Conservation (phyloP, 2,329 filamentous ascomycete species). For the Diaporthe ilicicola region DNA sequence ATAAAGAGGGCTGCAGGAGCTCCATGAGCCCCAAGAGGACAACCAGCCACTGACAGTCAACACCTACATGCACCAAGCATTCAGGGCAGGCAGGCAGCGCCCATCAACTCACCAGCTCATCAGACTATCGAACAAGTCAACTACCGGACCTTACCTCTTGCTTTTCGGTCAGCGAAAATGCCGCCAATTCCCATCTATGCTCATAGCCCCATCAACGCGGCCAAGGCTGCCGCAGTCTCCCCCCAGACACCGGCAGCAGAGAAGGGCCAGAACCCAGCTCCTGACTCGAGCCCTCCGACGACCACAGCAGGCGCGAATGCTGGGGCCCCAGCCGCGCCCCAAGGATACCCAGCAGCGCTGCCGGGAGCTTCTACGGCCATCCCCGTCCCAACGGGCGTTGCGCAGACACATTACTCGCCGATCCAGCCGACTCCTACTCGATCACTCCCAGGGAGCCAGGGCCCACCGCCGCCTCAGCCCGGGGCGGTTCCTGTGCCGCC, state of each 20-base stretch:
- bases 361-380: conserved; percentile 57
- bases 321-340: conserved; percentile 33
- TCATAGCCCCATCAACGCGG: conserved; percentile 65
- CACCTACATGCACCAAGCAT: not conserved
- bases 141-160: not conserved
- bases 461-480: conserved; percentile 65
- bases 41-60: not conserved
- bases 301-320: conserved; percentile 39
- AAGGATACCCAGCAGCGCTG: conserved; percentile 50
- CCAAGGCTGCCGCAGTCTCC: conserved; percentile 60
- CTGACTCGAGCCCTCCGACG: conserved; percentile 36
- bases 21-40: not conserved
- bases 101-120: not conserved
- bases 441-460: conserved; percentile 40
- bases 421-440: conserved; percentile 54
- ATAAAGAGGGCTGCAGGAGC: not conserved
- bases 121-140: not conserved
- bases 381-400: conserved; percentile 52
- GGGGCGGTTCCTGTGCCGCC: conserved; percentile 60
- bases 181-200: conserved; percentile 68
- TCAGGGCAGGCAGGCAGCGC: not conserved
- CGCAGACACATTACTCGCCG: conserved; percentile 44
- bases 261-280: conserved; percentile 37
- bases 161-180: conserved; percentile 50
- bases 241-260: conserved; percentile 51